Percentiles rank a stretch among this genome's conserved stretches.
Evolutionary conservation across 352 stramenopile genomes (phyloP).

Genomic region (Globisporangium ultimum): DNA sequence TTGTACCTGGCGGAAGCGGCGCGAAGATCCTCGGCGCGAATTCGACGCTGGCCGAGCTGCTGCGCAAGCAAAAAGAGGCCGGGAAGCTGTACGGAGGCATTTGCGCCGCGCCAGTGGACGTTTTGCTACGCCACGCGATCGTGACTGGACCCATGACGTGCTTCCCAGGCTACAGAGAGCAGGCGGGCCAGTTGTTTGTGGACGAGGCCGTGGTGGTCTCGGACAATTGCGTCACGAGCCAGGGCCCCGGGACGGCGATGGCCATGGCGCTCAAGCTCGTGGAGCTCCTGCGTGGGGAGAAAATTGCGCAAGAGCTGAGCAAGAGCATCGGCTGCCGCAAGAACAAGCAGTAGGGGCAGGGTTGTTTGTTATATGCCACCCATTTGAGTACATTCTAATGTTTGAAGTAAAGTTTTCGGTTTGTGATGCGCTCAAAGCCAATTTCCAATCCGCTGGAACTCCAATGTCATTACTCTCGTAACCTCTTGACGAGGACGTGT

Average conservation of each 20-base stretch:
- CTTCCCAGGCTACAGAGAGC: conserved; percentile 27
- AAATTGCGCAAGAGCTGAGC: conserved; percentile 13
- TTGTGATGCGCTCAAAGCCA: too few relatives aligned
- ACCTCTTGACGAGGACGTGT: too few relatives aligned
- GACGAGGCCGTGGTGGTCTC: conserved; percentile 49
- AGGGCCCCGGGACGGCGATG: conserved; percentile 56
- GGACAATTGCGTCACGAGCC: conserved; percentile 64
- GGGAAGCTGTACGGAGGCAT: conserved; percentile 53
- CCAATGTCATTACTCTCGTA: too few relatives aligned
- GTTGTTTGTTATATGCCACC: too few relatives aligned
- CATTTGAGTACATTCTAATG: too few relatives aligned
- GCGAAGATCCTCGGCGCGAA: conserved; percentile 46
- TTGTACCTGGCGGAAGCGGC: conserved; percentile 54
- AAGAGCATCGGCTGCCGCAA: conserved; percentile 1
- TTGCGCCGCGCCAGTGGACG: conserved; percentile 45
- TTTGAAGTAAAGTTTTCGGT: too few relatives aligned
- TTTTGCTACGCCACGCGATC: conserved; percentile 53
- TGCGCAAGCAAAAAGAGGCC: conserved; percentile 49
- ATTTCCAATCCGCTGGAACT: too few relatives aligned
- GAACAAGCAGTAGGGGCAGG: too few relatives aligned
- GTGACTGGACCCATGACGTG: conserved; percentile 37
- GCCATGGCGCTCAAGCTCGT: conserved; percentile 52
- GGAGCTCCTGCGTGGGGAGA: conserved; percentile 53
- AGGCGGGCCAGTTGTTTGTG: conserved; percentile 47
- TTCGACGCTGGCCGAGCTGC: conserved; percentile 31